A percentile compares a stretch with the other conserved stretches of the same genome.
phyloP scores from a whole-genome alignment of 805 yeast species.

The Candida ficus region DNA sequence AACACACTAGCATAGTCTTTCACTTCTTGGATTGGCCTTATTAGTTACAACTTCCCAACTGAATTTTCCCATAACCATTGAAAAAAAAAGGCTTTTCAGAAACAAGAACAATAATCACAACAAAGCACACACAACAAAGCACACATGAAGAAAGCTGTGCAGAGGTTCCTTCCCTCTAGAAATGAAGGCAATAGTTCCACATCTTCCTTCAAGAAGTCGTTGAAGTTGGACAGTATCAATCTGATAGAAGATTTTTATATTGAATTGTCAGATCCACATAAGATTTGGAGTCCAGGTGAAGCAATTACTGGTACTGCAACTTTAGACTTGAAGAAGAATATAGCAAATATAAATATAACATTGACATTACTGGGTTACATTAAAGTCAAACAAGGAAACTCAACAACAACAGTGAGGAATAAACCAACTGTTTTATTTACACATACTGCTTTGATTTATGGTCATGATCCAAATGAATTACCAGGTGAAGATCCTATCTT shows the following conservation, averaged over 20 bases:
- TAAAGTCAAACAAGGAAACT: constrained; percentile 40
- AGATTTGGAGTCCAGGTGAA: constrained; percentile 77
- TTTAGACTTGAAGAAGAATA: constrained; percentile 49
- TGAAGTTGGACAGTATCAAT: constrained; percentile 24
- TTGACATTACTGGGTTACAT: constrained; percentile 53
- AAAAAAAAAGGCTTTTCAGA: no score
- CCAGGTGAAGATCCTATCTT: constrained; percentile 14
- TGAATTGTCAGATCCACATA: constrained; percentile 68
- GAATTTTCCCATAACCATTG: no score
- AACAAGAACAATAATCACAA: no score
- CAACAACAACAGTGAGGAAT: constrained; percentile 49
- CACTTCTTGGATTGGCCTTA: no score
- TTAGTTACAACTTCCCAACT: no score
- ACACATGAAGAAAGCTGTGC: constrained; percentile 24
- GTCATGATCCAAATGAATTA: constrained; percentile 28
- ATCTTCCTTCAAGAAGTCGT: constrained; percentile 19
- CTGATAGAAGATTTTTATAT: constrained; percentile 64
- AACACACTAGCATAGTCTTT: no score
- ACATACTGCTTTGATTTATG: constrained; percentile 56
- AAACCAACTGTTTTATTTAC: constrained; percentile 49
- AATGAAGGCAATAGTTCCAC: constrained; percentile 8
- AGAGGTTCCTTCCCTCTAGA: constrained; percentile 22
- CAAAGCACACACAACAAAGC: not conserved
- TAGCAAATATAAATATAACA: constrained; percentile 47
- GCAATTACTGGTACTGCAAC: constrained; percentile 60